phyloP scores from a whole-genome alignment of 768 basidiomycete species.

The Butyriboletus loyo region DNA sequence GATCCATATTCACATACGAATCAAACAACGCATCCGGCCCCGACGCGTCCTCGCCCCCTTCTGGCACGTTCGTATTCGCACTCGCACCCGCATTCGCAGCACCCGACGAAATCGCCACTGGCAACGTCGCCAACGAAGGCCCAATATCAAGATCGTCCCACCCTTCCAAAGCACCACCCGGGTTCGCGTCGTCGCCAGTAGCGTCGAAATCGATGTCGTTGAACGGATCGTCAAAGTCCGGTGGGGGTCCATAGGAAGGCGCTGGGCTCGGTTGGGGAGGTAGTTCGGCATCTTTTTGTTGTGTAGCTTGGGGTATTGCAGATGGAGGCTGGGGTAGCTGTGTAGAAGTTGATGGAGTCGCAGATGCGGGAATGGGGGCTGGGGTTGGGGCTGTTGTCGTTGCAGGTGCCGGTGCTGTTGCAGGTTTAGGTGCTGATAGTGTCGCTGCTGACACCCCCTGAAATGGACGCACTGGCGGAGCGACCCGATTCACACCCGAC shows the following conservation, averaged over 20 bases:
- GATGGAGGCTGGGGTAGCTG: background rate
- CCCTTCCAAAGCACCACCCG: background rate
- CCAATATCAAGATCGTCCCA: conserved; percentile 14
- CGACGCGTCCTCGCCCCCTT: background rate
- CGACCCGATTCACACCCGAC: background rate
- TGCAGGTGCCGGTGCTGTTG: background rate
- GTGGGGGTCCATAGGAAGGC: conserved; percentile 1
- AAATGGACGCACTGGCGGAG: background rate
- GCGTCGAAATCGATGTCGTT: conserved; percentile 11
- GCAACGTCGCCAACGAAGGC: background rate
- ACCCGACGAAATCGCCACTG: background rate
- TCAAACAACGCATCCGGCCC: conserved; percentile 16
- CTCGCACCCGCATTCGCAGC: background rate
- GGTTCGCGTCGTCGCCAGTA: background rate
- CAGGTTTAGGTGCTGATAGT: background rate
- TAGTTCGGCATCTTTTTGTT: background rate
- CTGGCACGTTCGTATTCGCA: background rate
- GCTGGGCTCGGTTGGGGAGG: background rate
- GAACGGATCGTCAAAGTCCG: conserved; percentile 16
- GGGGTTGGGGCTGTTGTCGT: background rate
- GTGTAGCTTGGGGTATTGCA: background rate
- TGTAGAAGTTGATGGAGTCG: background rate
- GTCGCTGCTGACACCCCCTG: background rate
- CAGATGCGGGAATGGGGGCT: background rate
- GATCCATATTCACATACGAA: conserved; percentile 25